Conservation (phyloP, 805 yeast genomes). For the Teunomyces aglyptinius region DNA sequence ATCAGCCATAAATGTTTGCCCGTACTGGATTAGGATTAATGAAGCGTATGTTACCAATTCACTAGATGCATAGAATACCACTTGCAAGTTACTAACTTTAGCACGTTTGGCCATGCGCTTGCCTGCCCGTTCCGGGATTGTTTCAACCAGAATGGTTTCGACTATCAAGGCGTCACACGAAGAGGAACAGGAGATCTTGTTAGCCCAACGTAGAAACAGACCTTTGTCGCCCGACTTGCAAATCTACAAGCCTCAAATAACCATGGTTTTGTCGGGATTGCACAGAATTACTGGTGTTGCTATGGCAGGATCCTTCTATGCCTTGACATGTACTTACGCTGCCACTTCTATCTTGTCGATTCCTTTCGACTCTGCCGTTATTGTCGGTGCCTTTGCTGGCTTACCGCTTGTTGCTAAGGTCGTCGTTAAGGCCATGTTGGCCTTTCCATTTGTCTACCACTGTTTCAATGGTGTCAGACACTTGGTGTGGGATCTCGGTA, state of each 20-base stretch:
- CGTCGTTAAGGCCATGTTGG: constrained; percentile 63
- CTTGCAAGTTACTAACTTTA: constrained; percentile 13
- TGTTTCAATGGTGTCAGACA: constrained; percentile 87
- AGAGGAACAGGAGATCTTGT: constrained; percentile 67
- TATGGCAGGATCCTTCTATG: constrained; percentile 77
- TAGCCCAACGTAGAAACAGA: constrained; percentile 81
- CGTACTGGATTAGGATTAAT: constrained; percentile 33
- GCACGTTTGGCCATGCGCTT: constrained; percentile 11
- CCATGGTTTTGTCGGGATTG: constrained; percentile 73
- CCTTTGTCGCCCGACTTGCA: constrained; percentile 88
- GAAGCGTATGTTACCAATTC: constrained; percentile 19
- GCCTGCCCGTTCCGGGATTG: constrained; percentile 7
- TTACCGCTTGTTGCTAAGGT: constrained; percentile 64
- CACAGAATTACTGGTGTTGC: constrained; percentile 90
- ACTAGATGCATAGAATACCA: too few relatives aligned
- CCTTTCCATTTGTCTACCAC: constrained; percentile 88
- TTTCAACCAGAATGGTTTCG: constrained; percentile 15
- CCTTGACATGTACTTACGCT: constrained; percentile 72
- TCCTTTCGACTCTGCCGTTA: constrained; percentile 56
- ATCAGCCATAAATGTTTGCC: constrained; percentile 25
- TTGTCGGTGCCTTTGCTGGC: constrained; percentile 56
- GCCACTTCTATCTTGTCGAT: constrained; percentile 53
- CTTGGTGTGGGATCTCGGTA: constrained; percentile 88
- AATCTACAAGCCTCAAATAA: constrained; percentile 88
- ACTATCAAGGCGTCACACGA: constrained; percentile 51